phyloP scores from a whole-genome alignment of 2,329 filamentous ascomycete species.

The Fusarium tuaranense region DNA sequence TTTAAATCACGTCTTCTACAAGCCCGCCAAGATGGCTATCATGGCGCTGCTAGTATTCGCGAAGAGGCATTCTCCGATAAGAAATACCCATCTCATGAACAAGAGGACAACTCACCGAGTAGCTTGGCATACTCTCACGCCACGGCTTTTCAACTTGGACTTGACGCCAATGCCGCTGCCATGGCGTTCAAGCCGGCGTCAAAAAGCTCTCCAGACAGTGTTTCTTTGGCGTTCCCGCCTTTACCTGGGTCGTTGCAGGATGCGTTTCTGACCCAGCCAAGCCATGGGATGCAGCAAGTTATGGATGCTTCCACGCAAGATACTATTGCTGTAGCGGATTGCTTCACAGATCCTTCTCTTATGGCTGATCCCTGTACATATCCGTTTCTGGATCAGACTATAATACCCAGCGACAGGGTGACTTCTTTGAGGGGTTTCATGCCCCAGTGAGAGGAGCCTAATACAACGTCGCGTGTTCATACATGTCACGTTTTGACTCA shows the following conservation, averaged over 20 bases:
- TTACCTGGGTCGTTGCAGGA: constrained; percentile 3
- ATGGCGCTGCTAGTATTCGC: constrained; percentile 7
- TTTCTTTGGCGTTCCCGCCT: constrained; percentile 10
- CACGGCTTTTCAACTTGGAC: neutral
- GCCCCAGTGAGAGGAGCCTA: neutral
- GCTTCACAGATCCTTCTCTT: neutral
- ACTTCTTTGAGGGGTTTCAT: neutral
- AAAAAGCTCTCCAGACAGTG: neutral
- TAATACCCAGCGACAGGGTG: neutral
- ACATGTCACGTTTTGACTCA: neutral
- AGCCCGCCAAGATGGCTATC: neutral
- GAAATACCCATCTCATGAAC: neutral
- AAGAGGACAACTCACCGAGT: neutral
- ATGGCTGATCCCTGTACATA: neutral
- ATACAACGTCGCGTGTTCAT: neutral
- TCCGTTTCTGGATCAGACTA: neutral
- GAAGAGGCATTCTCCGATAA: constrained; percentile 30
- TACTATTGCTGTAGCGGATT: neutral
- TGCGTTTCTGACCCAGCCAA: neutral
- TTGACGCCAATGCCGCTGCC: neutral
- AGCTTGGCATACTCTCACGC: neutral
- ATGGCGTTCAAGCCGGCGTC: neutral
- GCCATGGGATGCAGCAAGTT: neutral
- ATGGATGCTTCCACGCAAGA: neutral
- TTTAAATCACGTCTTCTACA: constrained; percentile 25